Percentiles rank a stretch among this genome's conserved stretches.
Evolutionary conservation across 2,329 filamentous ascomycete species (phyloP).

Genomic region (Amauroascus niger): DNA sequence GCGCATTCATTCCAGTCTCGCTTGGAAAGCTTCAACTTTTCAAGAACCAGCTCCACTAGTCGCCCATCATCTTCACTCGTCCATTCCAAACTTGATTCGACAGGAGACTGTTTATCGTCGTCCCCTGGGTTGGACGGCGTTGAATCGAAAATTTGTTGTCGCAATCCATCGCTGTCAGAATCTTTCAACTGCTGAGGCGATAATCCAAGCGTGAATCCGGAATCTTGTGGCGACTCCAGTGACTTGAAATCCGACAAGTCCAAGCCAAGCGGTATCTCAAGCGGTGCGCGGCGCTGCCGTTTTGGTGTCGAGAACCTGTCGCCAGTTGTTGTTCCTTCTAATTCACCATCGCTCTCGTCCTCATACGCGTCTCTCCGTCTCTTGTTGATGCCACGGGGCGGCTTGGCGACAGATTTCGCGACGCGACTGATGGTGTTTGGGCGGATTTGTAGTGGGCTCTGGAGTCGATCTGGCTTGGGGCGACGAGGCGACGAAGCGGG

Average conservation of each 20-base stretch:
- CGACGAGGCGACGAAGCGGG: conserved; percentile 31
- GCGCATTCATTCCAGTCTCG: conserved; percentile 41
- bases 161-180: not conserved
- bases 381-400: conserved; percentile 15
- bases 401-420: conserved; percentile 20
- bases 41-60: conserved; percentile 37
- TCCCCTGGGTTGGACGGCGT: conserved; percentile 22
- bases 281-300: conserved; percentile 34
- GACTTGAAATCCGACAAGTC: conserved; percentile 37
- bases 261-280: conserved; percentile 38
- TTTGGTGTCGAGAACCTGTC: conserved; percentile 38
- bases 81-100: conserved; percentile 24
- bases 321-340: conserved; percentile 14
- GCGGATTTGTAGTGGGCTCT: conserved; percentile 32
- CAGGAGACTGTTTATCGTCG: conserved; percentile 12
- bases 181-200: not conserved
- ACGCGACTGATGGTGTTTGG: conserved; percentile 21
- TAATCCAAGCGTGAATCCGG: not conserved
- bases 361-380: conserved; percentile 29
- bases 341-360: conserved; percentile 20
- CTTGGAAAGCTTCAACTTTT: conserved; percentile 36
- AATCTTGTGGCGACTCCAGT: conserved; percentile 22
- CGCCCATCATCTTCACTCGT: conserved; percentile 34
- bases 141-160: conserved; percentile 24
- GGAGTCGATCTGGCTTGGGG: conserved; percentile 30